Percentiles rank a stretch among this genome's conserved stretches.
These are phyloP conservation scores for Jacaranda copaia DNA, from an alignment of 257 asterid species.

Conservation along the genomic window DNA sequence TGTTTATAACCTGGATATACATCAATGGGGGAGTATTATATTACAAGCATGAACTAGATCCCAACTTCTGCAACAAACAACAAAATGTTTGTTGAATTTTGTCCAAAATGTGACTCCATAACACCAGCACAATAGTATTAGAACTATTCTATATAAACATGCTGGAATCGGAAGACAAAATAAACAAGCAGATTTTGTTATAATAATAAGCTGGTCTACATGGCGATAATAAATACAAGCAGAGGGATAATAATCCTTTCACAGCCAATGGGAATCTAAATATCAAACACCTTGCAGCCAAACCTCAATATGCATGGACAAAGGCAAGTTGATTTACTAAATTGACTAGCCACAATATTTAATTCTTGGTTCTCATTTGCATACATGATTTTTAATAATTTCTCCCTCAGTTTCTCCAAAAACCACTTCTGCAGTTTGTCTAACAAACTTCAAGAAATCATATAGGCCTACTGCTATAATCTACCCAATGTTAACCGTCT, in stretches of 20 bases:
- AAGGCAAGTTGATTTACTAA: not conserved
- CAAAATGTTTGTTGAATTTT: not conserved
- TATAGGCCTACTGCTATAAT: not conserved
- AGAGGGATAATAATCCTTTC: not conserved
- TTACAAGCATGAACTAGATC: constrained; percentile 17
- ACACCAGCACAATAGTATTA: not conserved
- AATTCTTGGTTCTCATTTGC: not conserved
- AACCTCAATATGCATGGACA: not conserved
- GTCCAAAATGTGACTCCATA: not conserved
- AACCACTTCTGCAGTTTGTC: not conserved
- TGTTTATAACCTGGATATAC: constrained; percentile 73
- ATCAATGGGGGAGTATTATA: not conserved
- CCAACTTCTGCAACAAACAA: not conserved
- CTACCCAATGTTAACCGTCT: not conserved
- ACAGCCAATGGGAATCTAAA: not conserved
- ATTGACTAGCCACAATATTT: not conserved
- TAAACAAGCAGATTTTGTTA: not conserved
- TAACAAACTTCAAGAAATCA: not conserved
- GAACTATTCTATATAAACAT: not conserved
- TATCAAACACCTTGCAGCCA: constrained; percentile 10
- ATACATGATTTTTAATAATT: too few species aligned
- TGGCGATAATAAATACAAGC: not conserved
- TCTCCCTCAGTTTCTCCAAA: not conserved
- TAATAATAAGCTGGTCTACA: not conserved
- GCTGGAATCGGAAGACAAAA: too few species aligned